Evolutionary conservation across 164 flowering plant genomes (phyloP).

Genomic region (Stephania japonica): DNA sequence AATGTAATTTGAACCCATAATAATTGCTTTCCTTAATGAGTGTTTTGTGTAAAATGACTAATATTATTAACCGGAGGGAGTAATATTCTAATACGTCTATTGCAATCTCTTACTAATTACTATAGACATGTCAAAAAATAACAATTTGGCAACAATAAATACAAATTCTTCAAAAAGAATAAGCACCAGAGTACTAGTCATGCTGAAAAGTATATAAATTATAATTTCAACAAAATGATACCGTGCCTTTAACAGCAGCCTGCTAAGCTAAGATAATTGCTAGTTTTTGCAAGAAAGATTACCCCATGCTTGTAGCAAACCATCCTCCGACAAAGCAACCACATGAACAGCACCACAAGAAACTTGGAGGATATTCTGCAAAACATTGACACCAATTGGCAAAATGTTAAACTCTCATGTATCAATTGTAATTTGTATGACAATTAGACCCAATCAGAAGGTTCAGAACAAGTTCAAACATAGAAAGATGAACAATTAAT

Average conservation of each 20-base stretch:
- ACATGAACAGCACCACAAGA: constrained; percentile 96
- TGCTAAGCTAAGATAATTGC: neutral
- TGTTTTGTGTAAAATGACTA: too few species aligned
- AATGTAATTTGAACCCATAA: too few species aligned
- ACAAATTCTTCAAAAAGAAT: neutral
- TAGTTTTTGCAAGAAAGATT: constrained; percentile 12
- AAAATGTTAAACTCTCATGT: neutral
- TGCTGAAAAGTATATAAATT: neutral
- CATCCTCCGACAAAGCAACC: constrained; percentile 86
- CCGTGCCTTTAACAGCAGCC: neutral
- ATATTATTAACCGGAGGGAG: too few species aligned
- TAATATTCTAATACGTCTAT: neutral
- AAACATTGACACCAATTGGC: constrained; percentile 5
- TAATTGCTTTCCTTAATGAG: too few species aligned
- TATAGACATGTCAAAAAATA: neutral
- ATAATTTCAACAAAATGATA: too few species aligned
- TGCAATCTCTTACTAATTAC: neutral
- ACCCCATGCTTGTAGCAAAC: constrained; percentile 96
- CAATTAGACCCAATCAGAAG: neutral
- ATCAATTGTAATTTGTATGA: neutral
- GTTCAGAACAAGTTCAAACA: neutral
- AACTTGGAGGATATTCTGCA: constrained; percentile 76
- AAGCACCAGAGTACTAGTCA: constrained; percentile 4
- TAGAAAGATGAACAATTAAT: neutral
- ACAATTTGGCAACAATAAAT: neutral